Conservation (phyloP, 2,329 filamentous ascomycete genomes). For the Zasmidium cellare region DNA sequence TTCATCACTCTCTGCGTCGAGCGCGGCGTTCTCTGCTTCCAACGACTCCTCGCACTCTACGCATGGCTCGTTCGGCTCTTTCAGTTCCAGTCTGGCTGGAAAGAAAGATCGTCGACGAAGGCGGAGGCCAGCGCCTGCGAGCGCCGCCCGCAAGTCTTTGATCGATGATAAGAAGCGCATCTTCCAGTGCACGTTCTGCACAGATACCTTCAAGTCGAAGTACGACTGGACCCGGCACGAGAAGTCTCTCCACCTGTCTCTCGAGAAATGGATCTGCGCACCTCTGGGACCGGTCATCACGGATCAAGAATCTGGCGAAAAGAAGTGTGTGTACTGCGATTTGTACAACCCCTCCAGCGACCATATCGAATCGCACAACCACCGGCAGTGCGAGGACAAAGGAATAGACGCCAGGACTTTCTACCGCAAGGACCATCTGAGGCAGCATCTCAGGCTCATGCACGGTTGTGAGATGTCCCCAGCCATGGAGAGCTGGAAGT, state of each 20-base stretch:
- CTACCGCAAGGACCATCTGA: constrained; percentile 63
- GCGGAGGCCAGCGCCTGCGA: constrained; percentile 34
- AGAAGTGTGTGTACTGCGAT: constrained; percentile 61
- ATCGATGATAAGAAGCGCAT: constrained; percentile 45
- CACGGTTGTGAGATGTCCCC: constrained; percentile 62
- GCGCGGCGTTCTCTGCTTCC: constrained; percentile 59
- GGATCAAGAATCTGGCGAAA: constrained; percentile 57
- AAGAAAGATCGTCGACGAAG: constrained; percentile 59
- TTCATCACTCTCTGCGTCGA: constrained; percentile 32
- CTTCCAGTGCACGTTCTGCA: constrained; percentile 61
- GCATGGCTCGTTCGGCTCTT: constrained; percentile 56
- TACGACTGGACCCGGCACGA: constrained; percentile 68
- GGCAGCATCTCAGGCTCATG: constrained; percentile 62
- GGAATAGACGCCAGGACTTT: constrained; percentile 63
- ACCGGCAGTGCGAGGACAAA: constrained; percentile 66
- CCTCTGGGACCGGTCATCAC: constrained; percentile 58
- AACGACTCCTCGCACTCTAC: constrained; percentile 56
- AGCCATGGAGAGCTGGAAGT: constrained; percentile 66
- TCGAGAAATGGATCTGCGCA: constrained; percentile 67
- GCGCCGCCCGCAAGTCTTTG: constrained; percentile 21
- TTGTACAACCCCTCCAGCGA: constrained; percentile 53
- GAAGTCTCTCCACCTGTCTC: constrained; percentile 60
- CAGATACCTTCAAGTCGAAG: constrained; percentile 57
- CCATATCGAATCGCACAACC: constrained; percentile 62
- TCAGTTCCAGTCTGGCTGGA: constrained; percentile 50